These are phyloP conservation scores for Candolleomyces aberdarensis DNA, from an alignment of 768 basidiomycete species.

Conservation along the genomic window DNA sequence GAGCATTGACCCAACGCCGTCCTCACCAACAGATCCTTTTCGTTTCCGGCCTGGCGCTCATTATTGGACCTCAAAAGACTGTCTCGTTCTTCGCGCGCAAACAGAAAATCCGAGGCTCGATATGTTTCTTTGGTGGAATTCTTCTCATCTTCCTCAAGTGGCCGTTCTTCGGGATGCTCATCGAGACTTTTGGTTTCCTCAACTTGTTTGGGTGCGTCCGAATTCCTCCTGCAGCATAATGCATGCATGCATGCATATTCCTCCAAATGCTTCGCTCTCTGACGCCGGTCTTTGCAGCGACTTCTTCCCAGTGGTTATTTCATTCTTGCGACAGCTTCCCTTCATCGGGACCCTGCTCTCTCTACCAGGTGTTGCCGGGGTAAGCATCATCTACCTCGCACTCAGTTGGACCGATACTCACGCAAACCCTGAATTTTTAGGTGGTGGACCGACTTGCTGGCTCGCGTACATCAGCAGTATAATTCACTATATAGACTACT, in stretches of 20 bases:
- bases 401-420: background rate
- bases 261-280: background rate
- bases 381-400: slow-evolving; percentile 35
- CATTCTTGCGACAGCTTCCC: slow-evolving; percentile 93
- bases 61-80: slow-evolving; percentile 96
- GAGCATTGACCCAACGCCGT: slow-evolving; percentile 5
- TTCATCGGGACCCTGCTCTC: slow-evolving; percentile 85
- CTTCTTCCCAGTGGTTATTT: slow-evolving; percentile 98
- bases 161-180: slow-evolving; percentile 89
- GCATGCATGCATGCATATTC: background rate
- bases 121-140: slow-evolving; percentile 88
- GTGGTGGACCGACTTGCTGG: slow-evolving; percentile 78
- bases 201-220: slow-evolving; percentile 87
- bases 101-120: slow-evolving; percentile 89
- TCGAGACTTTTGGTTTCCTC: slow-evolving; percentile 96
- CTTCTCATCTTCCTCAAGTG: slow-evolving; percentile 93
- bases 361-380: slow-evolving; percentile 82
- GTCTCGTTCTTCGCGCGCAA: slow-evolving; percentile 97
- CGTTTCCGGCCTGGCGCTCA: slow-evolving; percentile 88
- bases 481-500: slow-evolving; percentile 15
- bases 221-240: background rate
- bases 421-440: slow-evolving; percentile 31
- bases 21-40: slow-evolving; percentile 77
- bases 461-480: slow-evolving; percentile 73
- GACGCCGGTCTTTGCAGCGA: slow-evolving; percentile 52